Evolutionary conservation across 176 grass and related monocot species (phyloP).

Genomic region (Saccharum officinarum): DNA sequence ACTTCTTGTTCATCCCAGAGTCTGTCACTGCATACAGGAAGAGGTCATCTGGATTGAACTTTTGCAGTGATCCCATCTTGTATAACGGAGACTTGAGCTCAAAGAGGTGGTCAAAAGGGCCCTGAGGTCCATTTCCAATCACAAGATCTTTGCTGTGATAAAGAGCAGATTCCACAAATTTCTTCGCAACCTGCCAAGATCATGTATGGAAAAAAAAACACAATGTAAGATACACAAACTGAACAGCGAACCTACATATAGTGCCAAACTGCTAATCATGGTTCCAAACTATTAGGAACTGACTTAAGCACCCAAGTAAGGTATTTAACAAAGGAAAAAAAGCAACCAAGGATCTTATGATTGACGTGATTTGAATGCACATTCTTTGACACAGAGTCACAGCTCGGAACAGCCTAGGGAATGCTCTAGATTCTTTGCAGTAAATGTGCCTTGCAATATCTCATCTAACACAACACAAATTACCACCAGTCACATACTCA

Average conservation of each 20-base stretch:
- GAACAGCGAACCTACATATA: neutral
- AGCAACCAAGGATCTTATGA: neutral
- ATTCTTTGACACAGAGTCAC: neutral
- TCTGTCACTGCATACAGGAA: constrained; percentile 95
- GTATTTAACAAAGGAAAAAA: neutral
- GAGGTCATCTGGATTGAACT: constrained; percentile 59
- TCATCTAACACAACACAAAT: neutral
- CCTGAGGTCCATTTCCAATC: constrained; percentile 85
- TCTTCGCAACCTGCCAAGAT: constrained; percentile 72
- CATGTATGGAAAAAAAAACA: neutral
- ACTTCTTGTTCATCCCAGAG: constrained; percentile 83
- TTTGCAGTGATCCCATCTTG: constrained; percentile 38
- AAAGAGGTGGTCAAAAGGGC: constrained; percentile 89
- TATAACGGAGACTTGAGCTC: constrained; percentile 48
- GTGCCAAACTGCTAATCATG: neutral
- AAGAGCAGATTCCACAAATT: constrained; percentile 79
- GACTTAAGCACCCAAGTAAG: neutral
- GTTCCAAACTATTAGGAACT: neutral
- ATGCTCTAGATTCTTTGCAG: constrained; percentile 1
- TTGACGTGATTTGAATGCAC: neutral
- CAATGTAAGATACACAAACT: neutral
- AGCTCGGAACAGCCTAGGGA: neutral
- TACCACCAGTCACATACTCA: neutral
- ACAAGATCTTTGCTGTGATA: constrained; percentile 74
- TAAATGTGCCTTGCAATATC: neutral